Conservation (phyloP, 345 rosid species). For the Linum usitatissimum region DNA sequence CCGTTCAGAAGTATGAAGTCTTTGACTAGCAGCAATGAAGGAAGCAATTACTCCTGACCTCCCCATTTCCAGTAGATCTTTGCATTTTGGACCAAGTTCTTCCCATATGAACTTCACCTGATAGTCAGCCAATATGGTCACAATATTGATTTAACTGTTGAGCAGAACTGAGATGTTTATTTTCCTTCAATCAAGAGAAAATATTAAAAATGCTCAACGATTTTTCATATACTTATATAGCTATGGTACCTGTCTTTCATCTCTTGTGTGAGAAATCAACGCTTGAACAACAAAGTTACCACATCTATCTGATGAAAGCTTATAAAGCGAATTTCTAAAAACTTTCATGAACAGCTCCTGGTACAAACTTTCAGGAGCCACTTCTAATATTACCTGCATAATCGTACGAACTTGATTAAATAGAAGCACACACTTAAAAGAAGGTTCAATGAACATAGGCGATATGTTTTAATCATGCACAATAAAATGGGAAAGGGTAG, state of each 20-base stretch:
- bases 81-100: conserved; percentile 64
- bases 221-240: too few relatives aligned
- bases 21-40: conserved; percentile 58
- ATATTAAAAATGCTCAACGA: too few relatives aligned
- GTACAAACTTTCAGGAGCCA: conserved; percentile 71
- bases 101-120: conserved; percentile 73
- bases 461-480: not conserved
- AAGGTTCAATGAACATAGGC: not conserved
- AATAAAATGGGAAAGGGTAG: not conserved
- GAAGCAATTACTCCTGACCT: conserved; percentile 81
- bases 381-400: conserved; percentile 81
- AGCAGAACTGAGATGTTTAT: too few relatives aligned
- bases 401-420: not conserved
- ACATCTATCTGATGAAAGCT: conserved; percentile 74
- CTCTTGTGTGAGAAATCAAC: conserved; percentile 58
- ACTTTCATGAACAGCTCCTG: conserved; percentile 51
- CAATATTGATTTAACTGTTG: not conserved
- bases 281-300: conserved; percentile 91
- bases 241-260: conserved; percentile 51
- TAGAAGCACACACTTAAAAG: not conserved
- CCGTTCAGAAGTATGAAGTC: conserved; percentile 51
- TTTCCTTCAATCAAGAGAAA: too few relatives aligned
- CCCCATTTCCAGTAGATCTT: conserved; percentile 78
- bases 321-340: conserved; percentile 55
- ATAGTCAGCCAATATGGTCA: conserved; percentile 14